Base-by-base conservation (phyloP, 2,329 filamentous ascomycete species). In the Fusarium nodosum region DNA sequence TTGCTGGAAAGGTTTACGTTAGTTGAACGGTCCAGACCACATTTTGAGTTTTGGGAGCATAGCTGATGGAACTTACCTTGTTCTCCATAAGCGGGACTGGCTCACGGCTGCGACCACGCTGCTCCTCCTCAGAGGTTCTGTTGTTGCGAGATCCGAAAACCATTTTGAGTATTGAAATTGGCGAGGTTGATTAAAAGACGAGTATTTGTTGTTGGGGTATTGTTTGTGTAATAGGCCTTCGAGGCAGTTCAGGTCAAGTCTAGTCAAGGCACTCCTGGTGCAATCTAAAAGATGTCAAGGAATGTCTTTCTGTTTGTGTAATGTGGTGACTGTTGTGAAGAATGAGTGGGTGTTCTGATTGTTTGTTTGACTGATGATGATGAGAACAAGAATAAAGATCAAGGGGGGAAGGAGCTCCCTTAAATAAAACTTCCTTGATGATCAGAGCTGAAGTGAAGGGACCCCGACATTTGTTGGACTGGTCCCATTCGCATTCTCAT, bases 81-180 rank as follows among this genome's bases (percentile, higher is more conserved):
- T 56, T 60, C 42, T 74, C 68, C 52, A 69, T 62, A 50, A 69
- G 66, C 46, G 66, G 57, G 38, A 67, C 53, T 16, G 75, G 73
- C 36, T 76, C 71, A 20, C 66, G 68, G 62, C 69, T 69, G 44
- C 66, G 67, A 50, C 57, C 63, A 36, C 70, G 66, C 30, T 68
- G 56, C 50, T 73, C 73, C n/a, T 69, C 73, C 20, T 66, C 63
- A 38, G 69, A 74, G 58, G 68, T 64, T 44, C 47, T 63, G 54
- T 51, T 52, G 57, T 52, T 57, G 31, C 55, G 47, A 9, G 48
- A 64, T 41, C 52, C 58, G 41, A 71, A 71, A 38, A 56, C 45
- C 68, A 71, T 71, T 51, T 44, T 64, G 60, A 33, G 30, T 10
- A 11, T 38, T 60, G 31, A 38, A 60, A 20, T 47, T 22, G 46